Conservation (phyloP, 2,329 filamentous ascomycete genomes). For the Trichoderma arundinaceum region DNA sequence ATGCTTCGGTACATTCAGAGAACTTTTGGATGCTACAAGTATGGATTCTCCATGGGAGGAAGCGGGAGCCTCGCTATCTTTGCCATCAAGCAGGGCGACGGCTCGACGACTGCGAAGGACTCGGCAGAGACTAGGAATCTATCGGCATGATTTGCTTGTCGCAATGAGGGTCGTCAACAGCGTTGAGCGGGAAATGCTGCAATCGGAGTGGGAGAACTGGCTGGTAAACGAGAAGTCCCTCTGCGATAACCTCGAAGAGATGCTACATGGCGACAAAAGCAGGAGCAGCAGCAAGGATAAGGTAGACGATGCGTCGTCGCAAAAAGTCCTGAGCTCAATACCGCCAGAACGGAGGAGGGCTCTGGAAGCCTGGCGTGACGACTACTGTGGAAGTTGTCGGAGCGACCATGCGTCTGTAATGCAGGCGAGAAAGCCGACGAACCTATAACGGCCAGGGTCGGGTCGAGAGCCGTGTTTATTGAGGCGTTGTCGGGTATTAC, state of each 20-base stretch:
- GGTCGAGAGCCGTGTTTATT: not conserved
- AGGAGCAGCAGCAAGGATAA: slow-evolving; percentile 33
- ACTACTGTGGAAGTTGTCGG: slow-evolving; percentile 63
- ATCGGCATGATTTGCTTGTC: slow-evolving; percentile 89
- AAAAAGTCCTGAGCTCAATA: slow-evolving; percentile 44
- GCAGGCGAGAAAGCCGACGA: slow-evolving; percentile 41
- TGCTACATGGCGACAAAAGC: slow-evolving; percentile 47
- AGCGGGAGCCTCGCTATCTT: slow-evolving; percentile 54
- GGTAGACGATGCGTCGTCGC: slow-evolving; percentile 37
- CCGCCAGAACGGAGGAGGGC: slow-evolving; percentile 43
- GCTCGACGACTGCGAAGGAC: slow-evolving; percentile 74
- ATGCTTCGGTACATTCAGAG: slow-evolving; percentile 66
- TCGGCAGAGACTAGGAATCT: slow-evolving; percentile 80
- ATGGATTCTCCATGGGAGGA: slow-evolving; percentile 63
- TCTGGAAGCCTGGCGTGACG: slow-evolving; percentile 56
- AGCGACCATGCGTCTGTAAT: slow-evolving; percentile 49
- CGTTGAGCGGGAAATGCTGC: slow-evolving; percentile 83
- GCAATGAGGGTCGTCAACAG: slow-evolving; percentile 88
- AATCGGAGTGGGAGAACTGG: slow-evolving; percentile 94
- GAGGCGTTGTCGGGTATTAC: slow-evolving; percentile 1
- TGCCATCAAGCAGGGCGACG: slow-evolving; percentile 57
- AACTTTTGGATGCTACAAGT: slow-evolving; percentile 63
- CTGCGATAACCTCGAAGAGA: slow-evolving; percentile 67
- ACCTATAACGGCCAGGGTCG: slow-evolving; percentile 28
- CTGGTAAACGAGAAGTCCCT: slow-evolving; percentile 76